Evolutionary conservation across 345 rosid genomes (phyloP).

Genomic region (Linum tenue): DNA sequence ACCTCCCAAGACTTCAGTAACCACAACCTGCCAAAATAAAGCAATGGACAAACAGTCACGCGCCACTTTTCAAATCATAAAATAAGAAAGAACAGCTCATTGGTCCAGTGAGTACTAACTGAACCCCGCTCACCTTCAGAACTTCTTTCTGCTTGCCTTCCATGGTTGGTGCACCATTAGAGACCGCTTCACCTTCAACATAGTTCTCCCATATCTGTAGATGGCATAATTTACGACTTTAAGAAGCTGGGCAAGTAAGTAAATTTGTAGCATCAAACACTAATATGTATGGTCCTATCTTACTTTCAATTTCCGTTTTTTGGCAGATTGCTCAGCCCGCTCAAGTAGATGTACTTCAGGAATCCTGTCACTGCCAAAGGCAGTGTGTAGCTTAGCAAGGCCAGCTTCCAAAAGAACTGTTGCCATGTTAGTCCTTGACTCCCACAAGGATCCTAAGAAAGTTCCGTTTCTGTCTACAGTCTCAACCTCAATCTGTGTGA

Average conservation of each 20-base stretch:
- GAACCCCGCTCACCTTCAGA: constrained; percentile 40
- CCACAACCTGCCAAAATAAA: constrained; percentile 47
- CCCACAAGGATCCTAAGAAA: constrained; percentile 95
- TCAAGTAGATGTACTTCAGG: constrained; percentile 77
- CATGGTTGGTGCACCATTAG: constrained; percentile 44
- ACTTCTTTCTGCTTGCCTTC: constrained; percentile 88
- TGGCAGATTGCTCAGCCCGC: constrained; percentile 82
- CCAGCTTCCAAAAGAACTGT: constrained; percentile 82
- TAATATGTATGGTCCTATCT: constrained; percentile 5
- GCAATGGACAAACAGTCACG: constrained; percentile 3
- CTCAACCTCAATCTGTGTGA: constrained; percentile 76
- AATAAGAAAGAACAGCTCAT: background rate
- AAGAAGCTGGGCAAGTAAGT: too few relatives aligned
- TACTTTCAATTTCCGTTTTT: constrained; percentile 80
- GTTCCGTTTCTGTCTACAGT: constrained; percentile 92
- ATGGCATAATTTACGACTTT: background rate
- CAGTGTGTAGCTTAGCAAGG: constrained; percentile 76
- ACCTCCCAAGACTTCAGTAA: constrained; percentile 87
- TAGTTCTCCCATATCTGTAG: constrained; percentile 90
- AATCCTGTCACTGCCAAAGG: constrained; percentile 78
- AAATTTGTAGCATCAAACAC: too few relatives aligned
- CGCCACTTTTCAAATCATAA: background rate
- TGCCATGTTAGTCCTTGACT: constrained; percentile 65
- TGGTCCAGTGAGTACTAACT: background rate
- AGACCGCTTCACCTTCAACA: constrained; percentile 91